Evolutionary conservation across 1,139 yeast species (phyloP), one percentile per base, ranked within the genome.

Genomic region (Pichia sp.): DNA sequence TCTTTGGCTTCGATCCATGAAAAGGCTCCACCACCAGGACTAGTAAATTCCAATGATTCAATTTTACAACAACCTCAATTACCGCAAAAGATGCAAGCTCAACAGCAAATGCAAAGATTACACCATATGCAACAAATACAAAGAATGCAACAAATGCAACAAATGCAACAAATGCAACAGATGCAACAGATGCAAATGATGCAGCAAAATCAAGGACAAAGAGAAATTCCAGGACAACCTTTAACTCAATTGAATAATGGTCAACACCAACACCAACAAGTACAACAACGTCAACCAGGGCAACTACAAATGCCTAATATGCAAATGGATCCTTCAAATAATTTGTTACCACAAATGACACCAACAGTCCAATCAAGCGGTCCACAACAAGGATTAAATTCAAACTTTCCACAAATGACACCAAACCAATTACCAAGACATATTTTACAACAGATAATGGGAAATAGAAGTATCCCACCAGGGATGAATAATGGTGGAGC

Each of bases 61-160:
- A 6, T 14, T 25, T 14, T 39, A 30, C 10, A 29, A 14, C 16
- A 29, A 27, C 16, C 36, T 4, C 46, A 49, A 5, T 19, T 34
- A 29, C 45, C 48, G 18, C 34, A 29, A n/a, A 30, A 42, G 6
- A 16, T 43, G 1, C 49, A 49, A 18, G 6, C 44, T 9, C 49
- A 49, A 27, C 44, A 44, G 31, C 47, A 44, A 34, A 39, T 48
- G 41, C 46, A 47, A 30, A 29, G 30, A 31, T 16, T 51, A 27
- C 49, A 48, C 5, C 49, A 52, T 11, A 49, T 49, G 43, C 49
- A 46, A 39, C 50, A 41, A n/a, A 36, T 46, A 33, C 51, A 51
- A 30, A 22, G 29, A 25, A 16, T 48, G 29, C 51, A 51, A 31
- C 42, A 44, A 38, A 13, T 45, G 7, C 48, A 51, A n/a, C 53